Evolutionary conservation across 192 early-diverging fungal species (phyloP).

Genomic region (Chytriomyces hyalinus): DNA sequence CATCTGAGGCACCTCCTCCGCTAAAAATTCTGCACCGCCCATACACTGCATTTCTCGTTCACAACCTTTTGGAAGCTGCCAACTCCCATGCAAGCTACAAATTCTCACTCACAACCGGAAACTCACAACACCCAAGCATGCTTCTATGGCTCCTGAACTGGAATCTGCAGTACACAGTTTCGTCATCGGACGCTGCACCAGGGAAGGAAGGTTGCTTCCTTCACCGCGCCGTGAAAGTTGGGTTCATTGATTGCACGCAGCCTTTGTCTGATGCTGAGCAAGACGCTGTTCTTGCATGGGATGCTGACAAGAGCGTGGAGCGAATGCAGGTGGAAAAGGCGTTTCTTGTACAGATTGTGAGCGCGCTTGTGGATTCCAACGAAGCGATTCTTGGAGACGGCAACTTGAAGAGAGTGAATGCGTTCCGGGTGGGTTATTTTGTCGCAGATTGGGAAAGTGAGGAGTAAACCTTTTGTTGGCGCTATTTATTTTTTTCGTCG

Average conservation of each 20-base stretch:
- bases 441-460: neutral
- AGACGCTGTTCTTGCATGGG: conserved; percentile 15
- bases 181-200: neutral
- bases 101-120: conserved; percentile 29
- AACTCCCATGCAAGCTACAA: conserved; percentile 46
- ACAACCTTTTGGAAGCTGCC: conserved; percentile 44
- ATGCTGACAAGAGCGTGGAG: conserved; percentile 34
- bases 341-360: neutral
- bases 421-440: conserved; percentile 15
- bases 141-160: conserved; percentile 48
- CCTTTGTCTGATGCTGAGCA: neutral
- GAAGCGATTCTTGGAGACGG: neutral
- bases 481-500: no score
- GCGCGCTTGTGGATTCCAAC: neutral
- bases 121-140: conserved; percentile 18
- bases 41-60: conserved; percentile 36
- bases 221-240: conserved; percentile 17
- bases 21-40: conserved; percentile 13
- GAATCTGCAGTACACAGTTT: conserved; percentile 29
- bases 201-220: neutral
- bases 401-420: neutral
- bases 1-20: neutral
- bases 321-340: conserved; percentile 4
- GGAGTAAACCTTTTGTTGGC: no score
- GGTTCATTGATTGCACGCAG: neutral